phyloP scores from a whole-genome alignment of 169 alveolate genomes.

The Plasmodium gallinaceum region DNA sequence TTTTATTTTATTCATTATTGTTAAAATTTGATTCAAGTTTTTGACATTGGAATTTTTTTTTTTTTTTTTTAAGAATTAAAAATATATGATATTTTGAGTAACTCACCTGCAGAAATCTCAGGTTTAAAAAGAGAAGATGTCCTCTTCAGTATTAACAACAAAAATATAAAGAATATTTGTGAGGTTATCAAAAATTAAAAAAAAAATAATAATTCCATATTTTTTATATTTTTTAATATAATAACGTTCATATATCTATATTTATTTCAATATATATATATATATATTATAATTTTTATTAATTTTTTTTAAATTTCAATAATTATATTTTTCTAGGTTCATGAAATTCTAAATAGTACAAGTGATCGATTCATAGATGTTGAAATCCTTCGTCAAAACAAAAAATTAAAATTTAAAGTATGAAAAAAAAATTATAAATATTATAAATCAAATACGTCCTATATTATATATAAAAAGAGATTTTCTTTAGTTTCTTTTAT shows the following conservation, averaged over 20 bases:
- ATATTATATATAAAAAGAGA: too few relatives aligned
- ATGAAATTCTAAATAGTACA: conserved; percentile 66
- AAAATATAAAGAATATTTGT: conserved; percentile 34
- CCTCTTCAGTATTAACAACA: conserved; percentile 29
- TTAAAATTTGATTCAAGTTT: too few relatives aligned
- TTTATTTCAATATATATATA: not conserved
- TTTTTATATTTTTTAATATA: not conserved
- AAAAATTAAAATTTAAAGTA: conserved; percentile 46
- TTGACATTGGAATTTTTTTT: too few relatives aligned
- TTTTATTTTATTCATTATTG: too few relatives aligned
- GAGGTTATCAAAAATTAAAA: conserved; percentile 27
- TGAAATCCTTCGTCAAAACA: conserved; percentile 40
- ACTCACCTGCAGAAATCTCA: conserved; percentile 44
- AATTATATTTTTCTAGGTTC: conserved; percentile 34
- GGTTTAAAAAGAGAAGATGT: conserved; percentile 48
- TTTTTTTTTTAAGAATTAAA: conserved; percentile 29
- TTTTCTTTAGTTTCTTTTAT: too few relatives aligned
- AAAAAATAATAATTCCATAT: not conserved
- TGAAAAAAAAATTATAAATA: not conserved
- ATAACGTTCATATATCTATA: not conserved
- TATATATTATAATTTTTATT: not conserved
- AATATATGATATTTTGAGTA: conserved; percentile 29
- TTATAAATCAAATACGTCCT: not conserved
- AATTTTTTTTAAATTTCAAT: conserved; percentile 8
- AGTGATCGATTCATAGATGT: conserved; percentile 16